These are phyloP conservation scores for Boletus huronensis DNA, from an alignment of 768 basidiomycete genomes.

Conservation along the genomic window DNA sequence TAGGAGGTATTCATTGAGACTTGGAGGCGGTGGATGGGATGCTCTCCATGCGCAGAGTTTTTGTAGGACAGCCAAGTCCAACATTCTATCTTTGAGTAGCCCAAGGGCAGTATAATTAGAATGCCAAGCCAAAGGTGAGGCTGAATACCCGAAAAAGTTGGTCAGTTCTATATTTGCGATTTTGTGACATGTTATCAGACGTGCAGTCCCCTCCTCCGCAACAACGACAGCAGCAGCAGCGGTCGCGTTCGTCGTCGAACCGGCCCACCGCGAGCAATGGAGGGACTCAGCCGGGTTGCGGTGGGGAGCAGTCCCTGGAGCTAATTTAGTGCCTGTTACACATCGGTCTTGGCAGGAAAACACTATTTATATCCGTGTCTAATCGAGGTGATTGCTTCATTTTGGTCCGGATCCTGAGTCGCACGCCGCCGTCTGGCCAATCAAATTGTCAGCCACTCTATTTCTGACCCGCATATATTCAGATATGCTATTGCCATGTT, in stretches of 20 bases:
- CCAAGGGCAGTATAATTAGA: conserved; percentile 38
- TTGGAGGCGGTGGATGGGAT: conserved; percentile 13
- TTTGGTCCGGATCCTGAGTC: conserved; percentile 20
- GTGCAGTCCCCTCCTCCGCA: neutral
- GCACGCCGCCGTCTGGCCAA: conserved; percentile 25
- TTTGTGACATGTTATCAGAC: conserved; percentile 6
- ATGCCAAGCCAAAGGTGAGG: conserved; percentile 42
- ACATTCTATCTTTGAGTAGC: conserved; percentile 45
- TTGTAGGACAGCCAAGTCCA: conserved; percentile 45
- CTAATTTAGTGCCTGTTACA: conserved; percentile 32
- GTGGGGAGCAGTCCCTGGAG: conserved; percentile 6
- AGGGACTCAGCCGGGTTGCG: neutral
- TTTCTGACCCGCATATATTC: conserved; percentile 9
- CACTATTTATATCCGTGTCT: conserved; percentile 29
- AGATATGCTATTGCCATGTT: conserved; percentile 9
- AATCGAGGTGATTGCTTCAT: conserved; percentile 17
- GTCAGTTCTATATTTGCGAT: conserved; percentile 20
- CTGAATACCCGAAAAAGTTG: conserved; percentile 30
- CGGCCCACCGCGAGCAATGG: neutral
- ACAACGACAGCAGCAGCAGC: neutral
- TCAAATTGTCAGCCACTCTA: conserved; percentile 19
- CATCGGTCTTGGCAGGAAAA: conserved; percentile 29
- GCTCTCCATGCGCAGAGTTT: conserved; percentile 26
- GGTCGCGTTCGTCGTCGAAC: neutral
- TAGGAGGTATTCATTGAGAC: conserved; percentile 29